These are phyloP conservation scores for Fragaria iinumae DNA, from an alignment of 306 rosid genomes.

Conservation along the genomic window DNA sequence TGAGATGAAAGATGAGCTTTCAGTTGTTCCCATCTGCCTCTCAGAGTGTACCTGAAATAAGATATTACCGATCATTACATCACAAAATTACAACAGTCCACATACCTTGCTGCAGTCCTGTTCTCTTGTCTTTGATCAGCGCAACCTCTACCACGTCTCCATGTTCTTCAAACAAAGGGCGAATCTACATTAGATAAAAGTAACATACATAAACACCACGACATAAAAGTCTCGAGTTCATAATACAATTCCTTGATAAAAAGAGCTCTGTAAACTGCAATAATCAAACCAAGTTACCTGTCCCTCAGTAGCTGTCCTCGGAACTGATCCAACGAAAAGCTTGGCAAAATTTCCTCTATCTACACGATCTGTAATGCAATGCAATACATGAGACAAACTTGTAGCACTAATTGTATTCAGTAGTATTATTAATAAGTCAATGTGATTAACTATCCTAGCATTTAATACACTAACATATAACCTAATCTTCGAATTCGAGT, in stretches of 20 bases:
- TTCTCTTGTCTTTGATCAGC: constrained; percentile 78
- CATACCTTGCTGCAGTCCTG: constrained; percentile 96
- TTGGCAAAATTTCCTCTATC: constrained; percentile 76
- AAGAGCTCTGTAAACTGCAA: not conserved
- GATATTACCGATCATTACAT: constrained; percentile 45
- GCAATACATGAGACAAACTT: not conserved
- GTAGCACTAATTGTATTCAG: not conserved
- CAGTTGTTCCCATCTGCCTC: constrained; percentile 81
- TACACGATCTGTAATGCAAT: constrained; percentile 45
- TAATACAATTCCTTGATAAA: not conserved
- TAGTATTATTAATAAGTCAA: not conserved
- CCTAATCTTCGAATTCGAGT: not conserved
- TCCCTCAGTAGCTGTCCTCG: constrained; percentile 83
- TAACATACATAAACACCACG: constrained; percentile 7
- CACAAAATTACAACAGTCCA: constrained; percentile 29
- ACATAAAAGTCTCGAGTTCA: not conserved
- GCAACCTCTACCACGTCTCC: constrained; percentile 97
- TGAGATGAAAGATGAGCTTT: constrained; percentile 76
- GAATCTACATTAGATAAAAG: constrained; percentile 52
- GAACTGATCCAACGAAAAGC: constrained; percentile 92
- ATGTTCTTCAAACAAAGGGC: constrained; percentile 88
- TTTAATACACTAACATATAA: not conserved
- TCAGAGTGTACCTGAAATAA: constrained; percentile 76
- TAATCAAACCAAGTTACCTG: constrained; percentile 46
- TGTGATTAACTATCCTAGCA: not conserved